A percentile compares a stretch with the other conserved stretches of the same genome.
Evolutionary conservation across 1,139 yeast genomes (phyloP).

Genomic region (Taphrina deformans): DNA sequence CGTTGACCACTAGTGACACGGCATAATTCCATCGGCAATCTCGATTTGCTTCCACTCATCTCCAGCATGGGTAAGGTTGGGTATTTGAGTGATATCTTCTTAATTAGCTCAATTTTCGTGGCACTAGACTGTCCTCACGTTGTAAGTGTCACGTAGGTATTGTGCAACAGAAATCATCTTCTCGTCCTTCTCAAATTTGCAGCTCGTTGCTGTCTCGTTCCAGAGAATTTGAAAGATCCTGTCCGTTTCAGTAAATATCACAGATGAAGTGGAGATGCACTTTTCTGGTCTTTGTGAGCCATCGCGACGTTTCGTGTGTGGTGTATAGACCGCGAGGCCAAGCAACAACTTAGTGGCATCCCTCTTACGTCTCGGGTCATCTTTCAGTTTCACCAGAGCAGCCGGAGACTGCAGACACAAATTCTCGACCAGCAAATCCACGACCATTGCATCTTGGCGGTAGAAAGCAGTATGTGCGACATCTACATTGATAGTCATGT

Average conservation of each 20-base stretch:
- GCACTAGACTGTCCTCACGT: constrained; percentile 33
- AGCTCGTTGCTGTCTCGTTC: constrained; percentile 25
- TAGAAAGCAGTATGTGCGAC: constrained; percentile 38
- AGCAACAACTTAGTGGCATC: constrained; percentile 2
- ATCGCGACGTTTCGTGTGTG: constrained; percentile 15
- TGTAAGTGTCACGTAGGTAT: constrained; percentile 35
- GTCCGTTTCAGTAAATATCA: neutral
- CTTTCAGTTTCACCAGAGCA: neutral
- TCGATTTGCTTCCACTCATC: constrained; percentile 33
- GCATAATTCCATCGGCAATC: constrained; percentile 37
- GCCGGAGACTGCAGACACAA: neutral
- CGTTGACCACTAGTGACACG: constrained; percentile 35
- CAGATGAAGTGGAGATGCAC: neutral
- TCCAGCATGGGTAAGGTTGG: constrained; percentile 36
- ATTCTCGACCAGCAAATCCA: constrained; percentile 21
- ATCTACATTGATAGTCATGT: constrained; percentile 38
- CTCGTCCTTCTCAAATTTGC: constrained; percentile 34
- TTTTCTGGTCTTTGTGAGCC: constrained; percentile 11
- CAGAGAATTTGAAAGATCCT: constrained; percentile 27
- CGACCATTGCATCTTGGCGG: constrained; percentile 34
- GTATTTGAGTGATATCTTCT: constrained; percentile 31
- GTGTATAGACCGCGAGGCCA: constrained; percentile 16
- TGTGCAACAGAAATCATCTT: constrained; percentile 32
- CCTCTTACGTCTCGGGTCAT: constrained; percentile 6
- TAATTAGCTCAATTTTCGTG: constrained; percentile 8